A percentile compares a stretch with the other conserved stretches of the same genome.
Evolutionary conservation across 306 rosid genomes (phyloP).

Genomic region (Hylodesmum podocarpum): DNA sequence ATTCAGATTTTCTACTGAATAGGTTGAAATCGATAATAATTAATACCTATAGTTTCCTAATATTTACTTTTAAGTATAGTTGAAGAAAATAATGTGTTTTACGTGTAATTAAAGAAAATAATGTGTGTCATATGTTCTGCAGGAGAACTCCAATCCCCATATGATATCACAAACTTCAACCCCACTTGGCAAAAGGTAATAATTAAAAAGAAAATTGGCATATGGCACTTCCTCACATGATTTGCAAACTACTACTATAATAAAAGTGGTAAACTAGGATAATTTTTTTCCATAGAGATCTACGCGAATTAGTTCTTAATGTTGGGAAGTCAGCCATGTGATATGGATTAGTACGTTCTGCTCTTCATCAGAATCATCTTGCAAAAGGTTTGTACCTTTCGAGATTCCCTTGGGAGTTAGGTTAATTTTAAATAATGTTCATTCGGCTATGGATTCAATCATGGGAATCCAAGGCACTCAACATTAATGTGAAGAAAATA

Average conservation of each 20-base stretch:
- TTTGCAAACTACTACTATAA: not conserved
- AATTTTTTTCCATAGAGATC: conserved; percentile 28
- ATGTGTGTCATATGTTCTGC: conserved; percentile 32
- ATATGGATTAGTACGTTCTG: conserved; percentile 34
- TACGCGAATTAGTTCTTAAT: not conserved
- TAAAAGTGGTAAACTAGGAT: conserved; percentile 1
- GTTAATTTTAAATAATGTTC: conserved; percentile 8
- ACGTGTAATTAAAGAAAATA: conserved; percentile 46
- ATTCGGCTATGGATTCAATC: conserved; percentile 5
- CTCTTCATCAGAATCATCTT: conserved; percentile 3
- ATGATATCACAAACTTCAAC: not conserved
- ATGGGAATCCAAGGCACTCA: conserved; percentile 26
- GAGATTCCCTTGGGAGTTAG: conserved; percentile 29
- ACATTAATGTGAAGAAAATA: not conserved
- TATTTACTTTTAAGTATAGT: conserved; percentile 35
- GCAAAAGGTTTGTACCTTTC: conserved; percentile 16
- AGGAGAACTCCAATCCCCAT: not conserved
- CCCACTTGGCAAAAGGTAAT: not conserved
- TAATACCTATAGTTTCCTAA: conserved; percentile 11
- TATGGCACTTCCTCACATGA: conserved; percentile 10
- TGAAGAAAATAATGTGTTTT: conserved; percentile 49
- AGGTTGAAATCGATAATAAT: too few relatives aligned
- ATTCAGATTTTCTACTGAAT: too few relatives aligned
- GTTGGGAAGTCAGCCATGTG: conserved; percentile 36
- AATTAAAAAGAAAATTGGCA: not conserved